Base-by-base conservation (phyloP, 495 filamentous ascomycete species). In the Tuber melanosporum region DNA sequence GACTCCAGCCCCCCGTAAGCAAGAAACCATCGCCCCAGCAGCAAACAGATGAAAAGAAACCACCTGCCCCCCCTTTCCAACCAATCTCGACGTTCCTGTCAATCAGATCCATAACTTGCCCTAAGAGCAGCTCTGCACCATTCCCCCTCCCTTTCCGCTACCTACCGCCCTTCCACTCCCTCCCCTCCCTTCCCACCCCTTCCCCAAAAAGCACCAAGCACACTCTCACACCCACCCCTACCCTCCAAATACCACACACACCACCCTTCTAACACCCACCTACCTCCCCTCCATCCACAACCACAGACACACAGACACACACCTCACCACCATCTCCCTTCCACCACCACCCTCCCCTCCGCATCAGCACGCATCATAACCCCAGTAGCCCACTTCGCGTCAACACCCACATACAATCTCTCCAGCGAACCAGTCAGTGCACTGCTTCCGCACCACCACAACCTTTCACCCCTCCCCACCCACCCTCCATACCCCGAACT, bases 311-410 rank as follows among this genome's bases (percentile, higher is more conserved):
- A 47, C 72, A 75, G 70, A 76, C 70, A 72, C 76, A 74, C 78
- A 76, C 49, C 74, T 66, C 71, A 69, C 73, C 70, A 70, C 70
- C 74, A 57, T 26, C 43, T 46, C 47, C 75, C 47, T 36, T 69
- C 77, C 71, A 41, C 42, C 39, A 70, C 74, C 47, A 47, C 71
- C 71, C 46, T 41, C 36, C 73, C 73, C 47, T 46, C 71, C 66
- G 73, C 78, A 52, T 74, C 76, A 71, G 70, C 78, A 75, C 77
- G 76, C 70, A 73, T 71, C 74, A 66, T 71, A 74, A 75, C 78
- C 78, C 78, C 78, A 80, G 78, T 77, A 80, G 73, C 78, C 78
- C 78, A 79, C 78, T 75, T 80, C 78, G 78, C 78, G 76, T 80
- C 77, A 80, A 80, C 73, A 62, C 52, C 52, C 52, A 62, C 52